Evolutionary conservation across 768 basidiomycete genomes (phyloP).

Genomic region (Pulveroboletus sp.): DNA sequence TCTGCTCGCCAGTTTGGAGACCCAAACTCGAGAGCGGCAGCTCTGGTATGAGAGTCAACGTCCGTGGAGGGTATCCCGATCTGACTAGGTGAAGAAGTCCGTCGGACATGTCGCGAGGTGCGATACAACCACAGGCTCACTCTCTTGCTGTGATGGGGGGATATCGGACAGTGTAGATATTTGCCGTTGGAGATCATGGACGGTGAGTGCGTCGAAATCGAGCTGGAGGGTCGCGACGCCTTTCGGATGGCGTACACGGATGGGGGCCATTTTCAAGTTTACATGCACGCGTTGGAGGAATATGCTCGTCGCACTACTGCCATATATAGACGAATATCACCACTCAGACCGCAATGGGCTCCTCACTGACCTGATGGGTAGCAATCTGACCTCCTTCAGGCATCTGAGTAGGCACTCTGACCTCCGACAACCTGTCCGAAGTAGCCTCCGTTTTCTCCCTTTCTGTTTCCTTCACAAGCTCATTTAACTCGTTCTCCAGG

Average conservation of each 20-base stretch:
- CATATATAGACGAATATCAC: slow-evolving; percentile 6
- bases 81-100: slow-evolving; percentile 46
- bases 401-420: slow-evolving; percentile 15
- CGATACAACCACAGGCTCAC: slow-evolving; percentile 42
- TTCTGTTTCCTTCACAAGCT: slow-evolving; percentile 45
- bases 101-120: not conserved
- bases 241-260: slow-evolving; percentile 81
- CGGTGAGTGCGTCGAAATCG: slow-evolving; percentile 55
- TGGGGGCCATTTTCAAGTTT: slow-evolving; percentile 47
- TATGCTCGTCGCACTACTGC: slow-evolving; percentile 7
- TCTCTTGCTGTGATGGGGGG: slow-evolving; percentile 67
- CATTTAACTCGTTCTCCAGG: slow-evolving; percentile 62
- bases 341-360: slow-evolving; percentile 10
- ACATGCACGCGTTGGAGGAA: not conserved
- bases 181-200: slow-evolving; percentile 70
- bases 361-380: not conserved
- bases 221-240: slow-evolving; percentile 77
- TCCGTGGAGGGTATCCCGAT: slow-evolving; percentile 78
- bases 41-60: slow-evolving; percentile 67
- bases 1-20: slow-evolving; percentile 74
- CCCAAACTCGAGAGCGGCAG: slow-evolving; percentile 74
- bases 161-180: slow-evolving; percentile 68
- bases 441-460: slow-evolving; percentile 33
- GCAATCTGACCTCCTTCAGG: slow-evolving; percentile 1
- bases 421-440: slow-evolving; percentile 18